Conservation (phyloP, 768 basidiomycete genomes). For the Lactarius akahatsu region DNA sequence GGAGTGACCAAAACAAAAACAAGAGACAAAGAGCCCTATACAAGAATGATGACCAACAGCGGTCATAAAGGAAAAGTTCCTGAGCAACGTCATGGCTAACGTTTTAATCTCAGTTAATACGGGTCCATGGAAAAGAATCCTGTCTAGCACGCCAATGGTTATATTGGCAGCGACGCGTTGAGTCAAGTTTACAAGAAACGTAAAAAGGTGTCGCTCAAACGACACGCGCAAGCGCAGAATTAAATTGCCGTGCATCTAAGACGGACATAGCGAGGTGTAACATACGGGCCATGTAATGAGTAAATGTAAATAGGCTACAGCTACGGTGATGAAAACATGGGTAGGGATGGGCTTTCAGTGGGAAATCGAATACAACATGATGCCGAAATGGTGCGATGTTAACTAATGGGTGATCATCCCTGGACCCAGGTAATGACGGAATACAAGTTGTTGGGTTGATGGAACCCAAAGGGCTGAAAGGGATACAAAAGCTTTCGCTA, state of each 20-base stretch:
- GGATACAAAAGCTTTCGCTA: conserved; percentile 12
- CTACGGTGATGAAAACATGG: neutral
- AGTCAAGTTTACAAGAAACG: neutral
- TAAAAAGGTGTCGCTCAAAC: neutral
- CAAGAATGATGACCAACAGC: neutral
- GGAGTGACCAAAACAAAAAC: neutral
- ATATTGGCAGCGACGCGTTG: neutral
- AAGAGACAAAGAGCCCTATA: neutral
- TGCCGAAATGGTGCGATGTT: conserved; percentile 11
- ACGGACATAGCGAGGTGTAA: conserved; percentile 9
- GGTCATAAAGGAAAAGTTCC: neutral
- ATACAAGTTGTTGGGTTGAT: conserved; percentile 19
- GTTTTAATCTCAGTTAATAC: conserved; percentile 5
- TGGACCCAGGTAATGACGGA: conserved; percentile 1
- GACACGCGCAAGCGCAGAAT: neutral
- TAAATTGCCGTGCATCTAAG: conserved; percentile 8
- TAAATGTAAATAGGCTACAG: neutral
- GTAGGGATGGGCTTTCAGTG: neutral
- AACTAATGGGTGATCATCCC: conserved; percentile 14
- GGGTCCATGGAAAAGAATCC: neutral
- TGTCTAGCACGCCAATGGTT: no score
- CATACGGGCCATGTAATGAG: conserved; percentile 2
- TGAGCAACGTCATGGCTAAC: neutral
- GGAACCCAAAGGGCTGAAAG: conserved; percentile 1
- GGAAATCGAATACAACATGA: conserved; percentile 16